Conservation (phyloP, 73 alveolate genomes). For the Symbiodinium pilosum region DNA sequence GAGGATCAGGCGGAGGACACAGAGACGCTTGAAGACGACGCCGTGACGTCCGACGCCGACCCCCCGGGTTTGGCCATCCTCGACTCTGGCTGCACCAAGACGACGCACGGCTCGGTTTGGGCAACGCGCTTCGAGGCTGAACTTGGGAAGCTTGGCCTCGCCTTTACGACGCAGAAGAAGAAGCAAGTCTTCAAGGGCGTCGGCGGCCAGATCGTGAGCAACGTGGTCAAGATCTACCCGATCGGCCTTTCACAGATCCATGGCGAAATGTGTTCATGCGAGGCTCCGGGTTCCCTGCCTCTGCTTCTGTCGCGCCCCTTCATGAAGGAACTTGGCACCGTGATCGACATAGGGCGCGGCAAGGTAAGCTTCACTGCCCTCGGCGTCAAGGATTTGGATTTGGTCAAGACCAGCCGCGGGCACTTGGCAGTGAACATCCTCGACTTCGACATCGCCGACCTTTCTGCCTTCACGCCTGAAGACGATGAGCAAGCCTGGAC, state of each 20-base stretch:
- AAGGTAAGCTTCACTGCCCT: neutral
- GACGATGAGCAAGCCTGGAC: neutral
- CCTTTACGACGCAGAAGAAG: neutral
- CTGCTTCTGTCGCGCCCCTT: conserved; percentile 17
- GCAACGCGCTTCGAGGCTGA: neutral
- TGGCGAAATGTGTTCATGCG: neutral
- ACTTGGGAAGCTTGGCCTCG: neutral
- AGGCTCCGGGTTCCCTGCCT: neutral
- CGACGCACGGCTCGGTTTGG: conserved; percentile 13
- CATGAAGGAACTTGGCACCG: conserved; percentile 28
- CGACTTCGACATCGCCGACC: neutral
- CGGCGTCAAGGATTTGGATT: neutral
- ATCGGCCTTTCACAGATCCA: neutral
- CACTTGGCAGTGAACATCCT: conserved; percentile 11
- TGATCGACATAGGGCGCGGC: conserved; percentile 1
- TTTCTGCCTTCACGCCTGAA: neutral
- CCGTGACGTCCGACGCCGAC: neutral
- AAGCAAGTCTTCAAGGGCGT: conserved; percentile 2
- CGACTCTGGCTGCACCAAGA: conserved; percentile 4
- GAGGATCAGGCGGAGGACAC: neutral
- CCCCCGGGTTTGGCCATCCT: conserved; percentile 23
- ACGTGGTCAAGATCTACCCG: conserved; percentile 3
- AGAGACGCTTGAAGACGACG: neutral
- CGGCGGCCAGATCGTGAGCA: neutral
- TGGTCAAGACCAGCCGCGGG: neutral